These are phyloP conservation scores for Eruca vesicaria DNA, from an alignment of 441 rosid genomes.

Conservation along the genomic window DNA sequence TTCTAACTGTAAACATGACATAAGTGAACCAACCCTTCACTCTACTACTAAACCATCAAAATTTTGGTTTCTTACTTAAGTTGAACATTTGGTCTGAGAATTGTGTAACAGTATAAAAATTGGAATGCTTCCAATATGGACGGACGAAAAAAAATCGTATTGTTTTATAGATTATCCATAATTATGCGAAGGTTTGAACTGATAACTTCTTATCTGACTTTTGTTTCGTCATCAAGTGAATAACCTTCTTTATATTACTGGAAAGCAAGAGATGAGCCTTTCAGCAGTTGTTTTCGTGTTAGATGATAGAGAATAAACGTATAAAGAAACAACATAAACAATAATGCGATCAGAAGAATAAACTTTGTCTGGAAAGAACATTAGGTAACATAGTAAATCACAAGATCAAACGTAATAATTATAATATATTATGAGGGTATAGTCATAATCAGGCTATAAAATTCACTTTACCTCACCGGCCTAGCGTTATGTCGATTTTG, in stretches of 20 bases:
- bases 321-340: conserved; percentile 21
- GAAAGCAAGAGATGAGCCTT: background rate
- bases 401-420: background rate
- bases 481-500: conserved; percentile 21
- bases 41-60: background rate
- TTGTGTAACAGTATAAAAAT: background rate
- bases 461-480: conserved; percentile 27
- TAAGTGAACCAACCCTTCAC: background rate
- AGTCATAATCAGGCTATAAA: conserved; percentile 13
- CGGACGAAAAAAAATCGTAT: background rate
- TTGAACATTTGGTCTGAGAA: background rate
- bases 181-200: background rate
- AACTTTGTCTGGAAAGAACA: background rate
- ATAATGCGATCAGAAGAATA: conserved; percentile 12
- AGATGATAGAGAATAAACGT: conserved; percentile 3
- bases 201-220: background rate
- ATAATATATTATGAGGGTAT: background rate
- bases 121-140: background rate
- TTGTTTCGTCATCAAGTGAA: background rate
- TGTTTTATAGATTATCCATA: background rate
- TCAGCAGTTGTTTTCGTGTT: conserved; percentile 1
- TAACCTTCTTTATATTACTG: background rate
- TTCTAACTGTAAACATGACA: background rate
- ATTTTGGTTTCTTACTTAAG: background rate
- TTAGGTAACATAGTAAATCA: conserved; percentile 24